Base-by-base conservation (phyloP, 225 moss, liverwort and hornwort genomes). In the Sphagnum contortum region DNA sequence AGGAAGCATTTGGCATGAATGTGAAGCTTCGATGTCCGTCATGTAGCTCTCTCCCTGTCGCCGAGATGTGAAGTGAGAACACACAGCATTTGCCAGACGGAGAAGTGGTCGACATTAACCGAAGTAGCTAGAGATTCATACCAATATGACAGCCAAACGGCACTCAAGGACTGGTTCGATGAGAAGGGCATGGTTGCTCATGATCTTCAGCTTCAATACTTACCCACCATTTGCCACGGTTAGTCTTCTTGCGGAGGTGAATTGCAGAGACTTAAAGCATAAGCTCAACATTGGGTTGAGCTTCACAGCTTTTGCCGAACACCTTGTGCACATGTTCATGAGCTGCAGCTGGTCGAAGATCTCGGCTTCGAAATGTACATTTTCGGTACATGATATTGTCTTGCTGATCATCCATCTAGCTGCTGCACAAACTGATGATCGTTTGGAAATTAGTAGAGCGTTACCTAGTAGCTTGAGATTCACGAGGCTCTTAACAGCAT, bases 121-220 rank as follows among this genome's bases (percentile, higher is more conserved):
- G 88, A 82, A 51, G 78, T 93, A 49, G 90, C 81, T 29, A 29
- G 29, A 4, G 79, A 79, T 67, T 88, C 88, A 0, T 72, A 84
- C 13, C 45, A 66, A 65, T 73, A 90, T 53, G 87, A 93, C 73
- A 59, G 48, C 4, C 83, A 83, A 71, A 93, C 80, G 9, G 79
- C 83, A 9, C 47, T 93, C 48, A 93, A 90, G 68, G 90, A 80
- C 8, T 76, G 85, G 55, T 72, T 86, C 60, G 79, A 88, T 48
- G 88, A 88, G 67, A 71, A 75, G 62, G 88, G 93, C 69, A 57
- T 86, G 58, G 76, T 93, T 54, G 93, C 76, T n/a, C 82, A 77
- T 44, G 57, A 88, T 44, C 70, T 93, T 65, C 89, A 90, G 64
- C 86, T 82, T 52, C 87, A 88, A 60, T 84, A 29, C 88, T 3